phyloP scores from a whole-genome alignment of 2,329 filamentous ascomycete species.

The Endoconidiophora polonica region DNA sequence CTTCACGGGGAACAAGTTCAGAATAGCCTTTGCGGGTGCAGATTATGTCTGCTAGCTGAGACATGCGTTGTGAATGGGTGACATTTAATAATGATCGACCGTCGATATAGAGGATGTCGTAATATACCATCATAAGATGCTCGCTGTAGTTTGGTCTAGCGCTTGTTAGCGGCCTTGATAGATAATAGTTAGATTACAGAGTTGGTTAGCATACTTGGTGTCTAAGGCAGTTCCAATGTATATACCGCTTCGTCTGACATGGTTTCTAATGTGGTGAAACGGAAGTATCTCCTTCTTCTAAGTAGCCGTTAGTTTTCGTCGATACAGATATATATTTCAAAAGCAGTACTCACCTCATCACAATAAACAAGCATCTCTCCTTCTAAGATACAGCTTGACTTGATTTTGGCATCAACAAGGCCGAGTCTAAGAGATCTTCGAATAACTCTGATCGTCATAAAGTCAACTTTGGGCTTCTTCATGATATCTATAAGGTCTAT shows the following conservation, averaged over 20 bases:
- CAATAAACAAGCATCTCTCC: conserved; percentile 71
- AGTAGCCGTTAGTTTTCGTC: conserved; percentile 13
- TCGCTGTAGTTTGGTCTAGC: conserved; percentile 32
- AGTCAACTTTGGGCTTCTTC: neutral
- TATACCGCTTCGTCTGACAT: conserved; percentile 55
- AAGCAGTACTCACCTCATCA: conserved; percentile 29
- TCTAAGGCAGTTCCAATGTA: conserved; percentile 53
- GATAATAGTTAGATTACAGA: conserved; percentile 9
- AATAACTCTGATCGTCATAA: conserved; percentile 30
- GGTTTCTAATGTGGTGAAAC: conserved; percentile 71
- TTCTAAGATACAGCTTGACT: conserved; percentile 57
- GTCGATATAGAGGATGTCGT: conserved; percentile 39
- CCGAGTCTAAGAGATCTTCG: conserved; percentile 47
- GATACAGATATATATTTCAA: too few species aligned
- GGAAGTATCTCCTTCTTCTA: conserved; percentile 46
- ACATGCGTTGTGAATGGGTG: conserved; percentile 42
- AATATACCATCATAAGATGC: conserved; percentile 46
- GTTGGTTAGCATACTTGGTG: conserved; percentile 32
- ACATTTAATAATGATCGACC: conserved; percentile 32
- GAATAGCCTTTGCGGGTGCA: conserved; percentile 40
- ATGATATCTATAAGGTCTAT: neutral
- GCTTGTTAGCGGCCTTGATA: conserved; percentile 6
- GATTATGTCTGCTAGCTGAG: conserved; percentile 39
- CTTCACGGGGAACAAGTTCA: conserved; percentile 47
- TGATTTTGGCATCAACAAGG: conserved; percentile 38